Percentiles rank a stretch among this genome's conserved stretches.
Conservation (phyloP, 2,329 filamentous ascomycete genomes). For the Curvularia sp. region DNA sequence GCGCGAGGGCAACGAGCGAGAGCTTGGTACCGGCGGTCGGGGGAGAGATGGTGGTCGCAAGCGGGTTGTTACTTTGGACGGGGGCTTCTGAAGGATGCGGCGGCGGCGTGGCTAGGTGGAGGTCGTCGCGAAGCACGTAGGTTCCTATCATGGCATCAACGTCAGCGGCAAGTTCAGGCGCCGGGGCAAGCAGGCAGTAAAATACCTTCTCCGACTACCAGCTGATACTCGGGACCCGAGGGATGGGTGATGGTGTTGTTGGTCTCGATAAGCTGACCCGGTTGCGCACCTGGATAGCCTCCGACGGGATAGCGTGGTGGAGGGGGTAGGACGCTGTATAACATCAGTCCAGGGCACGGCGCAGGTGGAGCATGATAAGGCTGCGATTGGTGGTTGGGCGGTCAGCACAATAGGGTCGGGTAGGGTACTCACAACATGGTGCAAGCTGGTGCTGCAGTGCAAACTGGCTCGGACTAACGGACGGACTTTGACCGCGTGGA, state of each 20-base stretch:
- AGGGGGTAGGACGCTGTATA: conserved; percentile 70
- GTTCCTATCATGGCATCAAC: conserved; percentile 65
- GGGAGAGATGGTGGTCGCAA: conserved; percentile 84
- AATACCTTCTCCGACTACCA: conserved; percentile 90
- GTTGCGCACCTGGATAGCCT: conserved; percentile 75
- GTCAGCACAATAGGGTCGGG: conserved; percentile 17
- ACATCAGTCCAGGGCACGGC: conserved; percentile 35
- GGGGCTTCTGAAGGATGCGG: conserved; percentile 95
- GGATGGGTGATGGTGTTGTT: conserved; percentile 87
- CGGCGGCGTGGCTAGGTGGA: conserved; percentile 90
- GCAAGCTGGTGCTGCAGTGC: conserved; percentile 26
- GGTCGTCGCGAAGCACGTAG: conserved; percentile 87
- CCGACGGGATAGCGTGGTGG: conserved; percentile 83
- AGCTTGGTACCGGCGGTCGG: conserved; percentile 84
- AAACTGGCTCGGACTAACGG: conserved; percentile 28
- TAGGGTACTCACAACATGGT: conserved; percentile 47
- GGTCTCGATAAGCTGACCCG: conserved; percentile 85
- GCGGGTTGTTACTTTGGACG: conserved; percentile 84
- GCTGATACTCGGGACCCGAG: conserved; percentile 81
- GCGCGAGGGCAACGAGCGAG: conserved; percentile 75
- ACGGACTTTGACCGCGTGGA: conserved; percentile 23
- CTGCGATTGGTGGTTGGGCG: conserved; percentile 36
- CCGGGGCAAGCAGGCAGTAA: conserved; percentile 5
- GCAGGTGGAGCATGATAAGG: conserved; percentile 25
- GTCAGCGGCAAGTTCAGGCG: conserved; percentile 21